Percentiles rank a stretch among this genome's conserved stretches.
phyloP scores from a whole-genome alignment of 768 basidiomycete genomes.

The Cystobasidium tubakii region DNA sequence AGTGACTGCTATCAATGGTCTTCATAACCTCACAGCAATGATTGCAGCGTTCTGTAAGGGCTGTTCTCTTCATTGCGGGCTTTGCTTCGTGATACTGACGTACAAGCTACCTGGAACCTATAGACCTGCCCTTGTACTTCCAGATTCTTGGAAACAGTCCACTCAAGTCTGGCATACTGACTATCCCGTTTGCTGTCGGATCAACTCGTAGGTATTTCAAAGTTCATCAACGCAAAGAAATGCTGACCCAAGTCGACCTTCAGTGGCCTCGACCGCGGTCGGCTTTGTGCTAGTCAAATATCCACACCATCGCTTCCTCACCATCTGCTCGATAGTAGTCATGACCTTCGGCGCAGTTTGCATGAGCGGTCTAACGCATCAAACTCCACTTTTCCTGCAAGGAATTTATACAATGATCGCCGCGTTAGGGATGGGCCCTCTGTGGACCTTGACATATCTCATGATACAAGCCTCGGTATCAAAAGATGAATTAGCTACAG shows the following conservation, averaged over 20 bases:
- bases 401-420: neutral
- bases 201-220: neutral
- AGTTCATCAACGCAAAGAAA: too few species aligned
- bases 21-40: conserved; percentile 8
- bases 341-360: conserved; percentile 9
- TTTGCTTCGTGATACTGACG: neutral
- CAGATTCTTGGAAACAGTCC: conserved; percentile 13
- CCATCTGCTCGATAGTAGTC: neutral
- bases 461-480: conserved; percentile 1
- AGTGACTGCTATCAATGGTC: neutral
- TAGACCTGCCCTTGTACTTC: conserved; percentile 26
- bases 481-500: conserved; percentile 14
- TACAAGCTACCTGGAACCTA: neutral
- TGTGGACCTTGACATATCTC: conserved; percentile 12
- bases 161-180: neutral
- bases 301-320: conserved; percentile 6
- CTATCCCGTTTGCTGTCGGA: conserved; percentile 20
- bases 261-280: neutral
- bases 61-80: too few species aligned
- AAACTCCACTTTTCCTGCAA: conserved; percentile 14
- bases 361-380: neutral
- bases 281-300: conserved; percentile 8
- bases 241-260: neutral
- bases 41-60: conserved; percentile 9
- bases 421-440: conserved; percentile 13